Conservation (phyloP, 164 flowering plant species). For the Annona squamosa region DNA sequence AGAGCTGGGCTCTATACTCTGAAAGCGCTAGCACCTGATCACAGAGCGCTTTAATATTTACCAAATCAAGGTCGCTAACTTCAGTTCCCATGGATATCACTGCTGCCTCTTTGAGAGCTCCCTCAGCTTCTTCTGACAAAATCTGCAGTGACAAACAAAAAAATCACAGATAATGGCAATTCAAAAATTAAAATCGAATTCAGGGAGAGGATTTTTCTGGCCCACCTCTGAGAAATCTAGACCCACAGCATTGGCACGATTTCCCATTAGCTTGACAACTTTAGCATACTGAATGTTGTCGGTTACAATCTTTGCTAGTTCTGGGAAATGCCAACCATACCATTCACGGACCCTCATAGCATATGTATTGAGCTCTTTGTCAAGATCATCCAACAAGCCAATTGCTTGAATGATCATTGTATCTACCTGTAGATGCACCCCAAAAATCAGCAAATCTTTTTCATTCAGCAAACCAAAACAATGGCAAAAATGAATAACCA, state of each 20-base stretch:
- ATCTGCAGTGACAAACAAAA: conserved; percentile 28
- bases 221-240: conserved; percentile 90
- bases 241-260: conserved; percentile 76
- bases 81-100: conserved; percentile 94
- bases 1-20: conserved; percentile 84
- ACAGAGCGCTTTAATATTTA: conserved; percentile 74
- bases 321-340: conserved; percentile 99
- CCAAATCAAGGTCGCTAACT: conserved; percentile 82
- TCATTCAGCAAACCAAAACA: neutral
- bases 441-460: neutral
- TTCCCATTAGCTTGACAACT: conserved; percentile 84
- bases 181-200: neutral
- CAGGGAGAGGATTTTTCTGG: neutral
- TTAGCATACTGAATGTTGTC: conserved; percentile 91
- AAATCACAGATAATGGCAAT: too few species aligned
- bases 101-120: conserved; percentile 77
- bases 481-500: neutral
- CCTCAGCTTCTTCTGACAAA: conserved; percentile 67
- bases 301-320: conserved; percentile 81
- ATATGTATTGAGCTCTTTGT: conserved; percentile 91
- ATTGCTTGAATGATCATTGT: conserved; percentile 97
- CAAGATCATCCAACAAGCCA: conserved; percentile 95
- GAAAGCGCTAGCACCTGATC: conserved; percentile 76
- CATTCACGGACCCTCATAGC: conserved; percentile 97
- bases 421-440: conserved; percentile 52